These are phyloP conservation scores for Tulasnella calospora DNA, from an alignment of 768 basidiomycete genomes.

Conservation along the genomic window DNA sequence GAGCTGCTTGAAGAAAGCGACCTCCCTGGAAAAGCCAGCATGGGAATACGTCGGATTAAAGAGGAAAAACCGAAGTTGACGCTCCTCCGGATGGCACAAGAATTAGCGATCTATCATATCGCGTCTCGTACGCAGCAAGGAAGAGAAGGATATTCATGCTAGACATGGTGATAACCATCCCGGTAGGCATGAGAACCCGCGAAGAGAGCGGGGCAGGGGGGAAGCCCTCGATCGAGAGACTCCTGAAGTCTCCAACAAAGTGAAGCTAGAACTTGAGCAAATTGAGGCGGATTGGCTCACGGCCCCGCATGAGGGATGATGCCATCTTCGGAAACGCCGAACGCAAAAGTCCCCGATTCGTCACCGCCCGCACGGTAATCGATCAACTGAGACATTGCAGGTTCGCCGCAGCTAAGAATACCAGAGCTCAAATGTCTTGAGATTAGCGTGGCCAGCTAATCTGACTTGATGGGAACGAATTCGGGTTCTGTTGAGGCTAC, in stretches of 20 bases:
- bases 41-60: slow-evolving; percentile 1
- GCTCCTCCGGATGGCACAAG: not conserved
- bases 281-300: not conserved
- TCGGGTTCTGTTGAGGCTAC: not conserved
- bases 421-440: not conserved
- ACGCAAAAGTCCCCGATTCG: not conserved
- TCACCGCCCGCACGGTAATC: not conserved
- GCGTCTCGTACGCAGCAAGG: not conserved
- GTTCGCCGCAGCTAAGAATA: not conserved
- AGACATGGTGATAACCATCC: slow-evolving; percentile 5
- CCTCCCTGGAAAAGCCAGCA: not conserved
- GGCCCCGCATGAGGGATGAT: not conserved
- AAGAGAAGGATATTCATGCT: not conserved
- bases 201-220: not conserved
- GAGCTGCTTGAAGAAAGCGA: not conserved
- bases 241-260: not conserved
- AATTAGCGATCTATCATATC: not conserved
- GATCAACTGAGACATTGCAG: not conserved
- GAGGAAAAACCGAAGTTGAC: not conserved
- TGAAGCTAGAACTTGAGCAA: not conserved
- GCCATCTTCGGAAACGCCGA: not conserved
- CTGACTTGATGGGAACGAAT: not conserved
- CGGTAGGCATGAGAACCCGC: not conserved
- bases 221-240: not conserved
- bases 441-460: not conserved